Conservation (phyloP, 257 asterid genomes). For the Vinca minor region DNA sequence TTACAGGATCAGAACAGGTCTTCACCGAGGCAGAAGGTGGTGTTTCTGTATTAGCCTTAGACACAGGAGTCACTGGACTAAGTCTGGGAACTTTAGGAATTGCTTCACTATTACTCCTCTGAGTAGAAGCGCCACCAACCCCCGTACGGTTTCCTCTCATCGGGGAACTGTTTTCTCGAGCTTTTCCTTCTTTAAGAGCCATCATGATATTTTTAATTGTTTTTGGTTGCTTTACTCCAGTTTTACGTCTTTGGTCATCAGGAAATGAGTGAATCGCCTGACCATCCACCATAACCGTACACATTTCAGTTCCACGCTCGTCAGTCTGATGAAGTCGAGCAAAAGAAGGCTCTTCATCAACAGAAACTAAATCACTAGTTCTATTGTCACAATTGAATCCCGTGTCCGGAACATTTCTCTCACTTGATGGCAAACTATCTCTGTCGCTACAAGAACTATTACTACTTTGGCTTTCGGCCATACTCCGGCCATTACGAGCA, state of each 20-base stretch:
- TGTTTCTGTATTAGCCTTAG: constrained; percentile 40
- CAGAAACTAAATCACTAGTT: constrained; percentile 31
- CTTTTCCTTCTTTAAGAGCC: constrained; percentile 79
- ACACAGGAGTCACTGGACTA: constrained; percentile 24
- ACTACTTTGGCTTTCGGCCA: constrained; percentile 92
- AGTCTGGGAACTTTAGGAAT: constrained; percentile 48
- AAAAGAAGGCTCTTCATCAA: constrained; percentile 33
- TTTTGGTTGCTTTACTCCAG: constrained; percentile 58
- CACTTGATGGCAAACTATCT: constrained; percentile 55
- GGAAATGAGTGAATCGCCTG: constrained; percentile 28
- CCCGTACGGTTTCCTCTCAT: constrained; percentile 50
- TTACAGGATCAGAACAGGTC: constrained; percentile 35
- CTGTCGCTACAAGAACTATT: constrained; percentile 89
- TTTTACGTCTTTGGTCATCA: constrained; percentile 29
- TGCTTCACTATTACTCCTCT: constrained; percentile 43
- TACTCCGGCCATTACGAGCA: constrained; percentile 33
- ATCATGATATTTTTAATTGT: constrained; percentile 60
- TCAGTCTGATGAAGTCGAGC: constrained; percentile 25
- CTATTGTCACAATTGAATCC: constrained; percentile 33
- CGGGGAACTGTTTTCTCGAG: constrained; percentile 78
- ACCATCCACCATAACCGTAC: constrained; percentile 24
- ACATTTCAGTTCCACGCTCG: constrained; percentile 25
- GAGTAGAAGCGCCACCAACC: constrained; percentile 27
- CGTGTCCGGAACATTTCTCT: constrained; percentile 31
- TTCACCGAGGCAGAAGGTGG: constrained; percentile 31